These are phyloP conservation scores for Viola odorata DNA, from an alignment of 345 rosid genomes.

Conservation along the genomic window DNA sequence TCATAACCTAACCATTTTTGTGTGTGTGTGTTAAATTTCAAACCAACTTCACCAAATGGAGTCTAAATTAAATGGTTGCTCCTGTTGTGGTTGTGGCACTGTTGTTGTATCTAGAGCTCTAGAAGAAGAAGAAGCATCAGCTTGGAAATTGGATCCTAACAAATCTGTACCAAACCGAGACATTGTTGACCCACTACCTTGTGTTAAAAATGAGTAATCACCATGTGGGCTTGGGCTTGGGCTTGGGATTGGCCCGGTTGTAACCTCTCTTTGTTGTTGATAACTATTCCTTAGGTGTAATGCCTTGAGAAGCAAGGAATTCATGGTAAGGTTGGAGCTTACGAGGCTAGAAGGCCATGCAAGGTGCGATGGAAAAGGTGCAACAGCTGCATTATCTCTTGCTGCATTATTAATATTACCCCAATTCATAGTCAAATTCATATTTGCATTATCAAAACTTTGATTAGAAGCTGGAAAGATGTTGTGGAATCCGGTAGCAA, in stretches of 20 bases:
- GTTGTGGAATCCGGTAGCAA: constrained; percentile 8
- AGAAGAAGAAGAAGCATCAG: constrained; percentile 63
- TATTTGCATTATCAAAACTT: constrained; percentile 26
- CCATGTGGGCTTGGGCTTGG: neutral
- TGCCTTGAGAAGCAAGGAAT: constrained; percentile 80
- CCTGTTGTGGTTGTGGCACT: constrained; percentile 39
- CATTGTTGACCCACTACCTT: constrained; percentile 17
- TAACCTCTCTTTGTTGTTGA: constrained; percentile 46
- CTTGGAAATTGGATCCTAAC: constrained; percentile 38
- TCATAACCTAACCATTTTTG: no score
- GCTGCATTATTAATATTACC: constrained; percentile 21
- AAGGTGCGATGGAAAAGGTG: constrained; percentile 26
- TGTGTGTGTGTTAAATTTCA: constrained; percentile 15
- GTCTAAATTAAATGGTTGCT: constrained; percentile 81
- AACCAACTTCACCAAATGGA: constrained; percentile 55
- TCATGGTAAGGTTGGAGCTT: constrained; percentile 59
- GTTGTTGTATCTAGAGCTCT: constrained; percentile 28
- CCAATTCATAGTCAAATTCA: constrained; percentile 31
- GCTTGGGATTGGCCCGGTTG: neutral
- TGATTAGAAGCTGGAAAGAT: constrained; percentile 2
- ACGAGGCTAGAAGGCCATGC: constrained; percentile 62
- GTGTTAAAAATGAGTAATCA: constrained; percentile 38
- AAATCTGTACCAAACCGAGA: constrained; percentile 26
- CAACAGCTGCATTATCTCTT: constrained; percentile 17
- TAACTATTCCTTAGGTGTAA: constrained; percentile 54